A percentile compares a stretch with the other conserved stretches of the same genome.
Evolutionary conservation across 495 filamentous ascomycete species (phyloP).

Genomic region (Hypoxylon perforatum): DNA sequence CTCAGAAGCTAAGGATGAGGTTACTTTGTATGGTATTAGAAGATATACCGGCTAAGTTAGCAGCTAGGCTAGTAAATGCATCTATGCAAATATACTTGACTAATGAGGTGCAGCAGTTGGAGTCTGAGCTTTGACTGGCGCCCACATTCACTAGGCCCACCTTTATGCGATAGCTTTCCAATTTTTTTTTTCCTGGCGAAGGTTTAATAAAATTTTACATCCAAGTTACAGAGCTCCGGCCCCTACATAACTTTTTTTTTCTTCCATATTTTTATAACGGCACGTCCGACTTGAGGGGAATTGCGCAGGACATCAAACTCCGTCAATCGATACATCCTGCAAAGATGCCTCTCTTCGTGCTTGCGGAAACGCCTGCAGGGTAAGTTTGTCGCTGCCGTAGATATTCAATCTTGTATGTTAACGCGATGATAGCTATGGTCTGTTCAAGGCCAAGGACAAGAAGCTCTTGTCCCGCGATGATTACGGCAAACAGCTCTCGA

Average conservation of each 20-base stretch:
- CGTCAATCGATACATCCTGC: slow-evolving; percentile 30
- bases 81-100: neutral
- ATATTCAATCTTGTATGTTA: slow-evolving; percentile 25
- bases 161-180: slow-evolving; percentile 39
- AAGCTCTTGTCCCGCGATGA: slow-evolving; percentile 91
- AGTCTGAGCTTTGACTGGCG: slow-evolving; percentile 19
- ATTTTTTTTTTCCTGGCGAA: slow-evolving; percentile 27
- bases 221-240: slow-evolving; percentile 5
- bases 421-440: slow-evolving; percentile 72
- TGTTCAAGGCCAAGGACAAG: slow-evolving; percentile 98
- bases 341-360: slow-evolving; percentile 80
- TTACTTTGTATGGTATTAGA: slow-evolving; percentile 18
- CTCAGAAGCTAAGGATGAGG: slow-evolving; percentile 24
- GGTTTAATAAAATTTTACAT: slow-evolving; percentile 39
- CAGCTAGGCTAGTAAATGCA: neutral
- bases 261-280: slow-evolving; percentile 16
- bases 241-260: slow-evolving; percentile 21
- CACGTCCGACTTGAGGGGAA: slow-evolving; percentile 36
- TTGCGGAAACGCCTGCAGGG: slow-evolving; percentile 94
- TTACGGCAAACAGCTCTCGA: slow-evolving; percentile 75
- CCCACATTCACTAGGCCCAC: slow-evolving; percentile 26
- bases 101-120: neutral
- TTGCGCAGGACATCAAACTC: slow-evolving; percentile 40
- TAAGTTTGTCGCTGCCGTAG: slow-evolving; percentile 44
- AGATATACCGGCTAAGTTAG: slow-evolving; percentile 9